A percentile compares a stretch with the other conserved stretches of the same genome.
These are phyloP conservation scores for Mycena vulgaris DNA, from an alignment of 768 basidiomycete species.

Conservation along the genomic window DNA sequence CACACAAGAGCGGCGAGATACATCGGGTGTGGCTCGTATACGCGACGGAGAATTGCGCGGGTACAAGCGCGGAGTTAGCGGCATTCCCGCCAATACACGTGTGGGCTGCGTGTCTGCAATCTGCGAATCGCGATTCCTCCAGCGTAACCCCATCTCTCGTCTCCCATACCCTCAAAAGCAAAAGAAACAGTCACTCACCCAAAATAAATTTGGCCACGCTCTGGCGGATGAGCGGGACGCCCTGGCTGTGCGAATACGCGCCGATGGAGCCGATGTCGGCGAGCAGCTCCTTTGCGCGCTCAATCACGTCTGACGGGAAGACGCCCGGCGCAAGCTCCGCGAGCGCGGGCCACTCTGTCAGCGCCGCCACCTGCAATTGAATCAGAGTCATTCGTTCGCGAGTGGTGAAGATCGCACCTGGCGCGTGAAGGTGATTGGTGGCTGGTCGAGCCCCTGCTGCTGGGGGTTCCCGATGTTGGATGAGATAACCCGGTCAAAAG, in stretches of 20 bases:
- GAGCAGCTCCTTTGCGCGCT: constrained; percentile 85
- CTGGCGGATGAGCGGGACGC: constrained; percentile 89
- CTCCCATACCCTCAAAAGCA: no score
- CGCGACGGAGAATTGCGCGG: no score
- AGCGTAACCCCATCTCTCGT: no score
- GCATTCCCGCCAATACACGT: no score
- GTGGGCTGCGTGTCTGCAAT: no score
- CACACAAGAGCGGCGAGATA: no score
- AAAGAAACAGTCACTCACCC: constrained; percentile 61
- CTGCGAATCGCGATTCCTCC: no score
- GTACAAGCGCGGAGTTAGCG: no score
- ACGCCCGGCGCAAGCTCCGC: constrained; percentile 80
- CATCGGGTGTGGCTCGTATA: no score
- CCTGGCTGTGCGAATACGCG: constrained; percentile 97
- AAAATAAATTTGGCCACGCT: constrained; percentile 92
- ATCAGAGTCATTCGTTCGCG: neutral
- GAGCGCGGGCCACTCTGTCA: constrained; percentile 93
- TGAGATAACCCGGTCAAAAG: constrained; percentile 91
- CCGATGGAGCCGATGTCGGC: constrained; percentile 93
- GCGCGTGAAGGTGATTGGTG: constrained; percentile 91
- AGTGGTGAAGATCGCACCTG: constrained; percentile 71
- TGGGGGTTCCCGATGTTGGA: constrained; percentile 99
- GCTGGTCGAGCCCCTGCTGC: constrained; percentile 94
- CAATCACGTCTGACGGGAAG: constrained; percentile 90
- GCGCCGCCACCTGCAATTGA: constrained; percentile 80